A percentile compares a stretch with the other conserved stretches of the same genome.
Conservation (phyloP, 306 rosid genomes). For the Quercus engelmannii region DNA sequence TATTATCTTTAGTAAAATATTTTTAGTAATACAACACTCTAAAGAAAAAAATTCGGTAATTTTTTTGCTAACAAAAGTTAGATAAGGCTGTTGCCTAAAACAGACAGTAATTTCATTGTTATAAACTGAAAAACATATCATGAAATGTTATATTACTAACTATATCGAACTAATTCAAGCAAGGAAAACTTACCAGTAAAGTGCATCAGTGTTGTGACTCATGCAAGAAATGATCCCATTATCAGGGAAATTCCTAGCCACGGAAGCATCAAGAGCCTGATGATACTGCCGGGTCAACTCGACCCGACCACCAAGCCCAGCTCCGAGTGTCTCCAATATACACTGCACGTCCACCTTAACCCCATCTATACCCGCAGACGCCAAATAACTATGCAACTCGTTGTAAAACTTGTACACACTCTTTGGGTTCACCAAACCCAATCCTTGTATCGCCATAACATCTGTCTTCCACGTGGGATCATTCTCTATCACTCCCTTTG, state of each 20-base stretch:
- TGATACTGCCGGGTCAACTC: constrained; percentile 76
- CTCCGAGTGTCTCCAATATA: constrained; percentile 74
- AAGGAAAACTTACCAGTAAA: constrained; percentile 49
- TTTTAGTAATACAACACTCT: too few relatives aligned
- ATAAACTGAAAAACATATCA: too few relatives aligned
- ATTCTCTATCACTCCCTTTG: constrained; percentile 60
- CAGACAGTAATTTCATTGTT: too few relatives aligned
- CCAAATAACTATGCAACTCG: constrained; percentile 66
- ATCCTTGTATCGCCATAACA: constrained; percentile 49
- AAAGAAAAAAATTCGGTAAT: too few relatives aligned
- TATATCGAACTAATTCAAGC: too few relatives aligned
- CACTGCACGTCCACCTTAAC: constrained; percentile 96
- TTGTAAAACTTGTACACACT: constrained; percentile 62
- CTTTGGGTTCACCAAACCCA: constrained; percentile 72
- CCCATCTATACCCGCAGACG: constrained; percentile 78
- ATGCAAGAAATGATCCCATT: constrained; percentile 90
- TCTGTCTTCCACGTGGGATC: constrained; percentile 82
- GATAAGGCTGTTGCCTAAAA: too few relatives aligned
- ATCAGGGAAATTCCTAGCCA: constrained; percentile 66
- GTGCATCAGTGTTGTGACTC: constrained; percentile 93
- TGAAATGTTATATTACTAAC: too few relatives aligned
- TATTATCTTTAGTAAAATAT: too few relatives aligned
- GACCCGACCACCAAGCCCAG: constrained; percentile 83
- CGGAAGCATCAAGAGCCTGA: constrained; percentile 83
- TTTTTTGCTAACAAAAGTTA: too few relatives aligned